These are phyloP conservation scores for Abortiporus biennis DNA, from an alignment of 1,284 basidiomycete species.

Conservation along the genomic window DNA sequence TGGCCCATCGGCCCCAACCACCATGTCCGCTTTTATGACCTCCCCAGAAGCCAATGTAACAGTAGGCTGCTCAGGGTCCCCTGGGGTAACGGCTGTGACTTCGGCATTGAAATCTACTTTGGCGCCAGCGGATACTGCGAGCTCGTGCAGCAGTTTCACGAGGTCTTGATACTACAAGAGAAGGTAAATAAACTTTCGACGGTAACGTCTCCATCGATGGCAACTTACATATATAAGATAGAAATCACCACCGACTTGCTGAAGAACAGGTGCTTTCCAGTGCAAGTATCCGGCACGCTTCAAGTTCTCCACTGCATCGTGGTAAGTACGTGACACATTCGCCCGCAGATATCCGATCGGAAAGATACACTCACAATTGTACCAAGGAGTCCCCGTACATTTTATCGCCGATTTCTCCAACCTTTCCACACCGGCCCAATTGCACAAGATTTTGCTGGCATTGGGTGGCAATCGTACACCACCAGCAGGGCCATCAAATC, in stretches of 20 bases:
- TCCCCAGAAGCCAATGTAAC: conserved; percentile 26
- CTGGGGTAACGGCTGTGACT: conserved; percentile 17
- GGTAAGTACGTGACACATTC: background rate
- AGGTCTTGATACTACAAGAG: no score
- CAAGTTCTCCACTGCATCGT: conserved; percentile 34
- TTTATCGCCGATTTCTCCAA: conserved; percentile 23
- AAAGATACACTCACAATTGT: conserved; percentile 20
- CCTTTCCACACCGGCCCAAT: conserved; percentile 44
- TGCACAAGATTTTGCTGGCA: conserved; percentile 40
- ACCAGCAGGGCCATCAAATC: conserved; percentile 26
- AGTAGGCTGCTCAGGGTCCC: conserved; percentile 12
- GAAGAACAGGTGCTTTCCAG: conserved; percentile 47
- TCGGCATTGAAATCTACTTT: conserved; percentile 31
- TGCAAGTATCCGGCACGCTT: conserved; percentile 38
- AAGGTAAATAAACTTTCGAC: no score
- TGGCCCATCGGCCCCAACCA: conserved; percentile 32
- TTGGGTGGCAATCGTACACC: conserved; percentile 50
- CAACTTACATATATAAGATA: conserved; percentile 41
- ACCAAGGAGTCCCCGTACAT: conserved; percentile 24
- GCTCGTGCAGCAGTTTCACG: conserved; percentile 33
- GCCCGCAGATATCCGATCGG: background rate
- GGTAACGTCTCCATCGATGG: no score
- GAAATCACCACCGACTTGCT: conserved; percentile 49
- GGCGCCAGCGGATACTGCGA: conserved; percentile 34
- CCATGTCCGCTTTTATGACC: conserved; percentile 26